Evolutionary conservation across 306 rosid species (phyloP).

Genomic region (Psophocarpus tetragonolobus): DNA sequence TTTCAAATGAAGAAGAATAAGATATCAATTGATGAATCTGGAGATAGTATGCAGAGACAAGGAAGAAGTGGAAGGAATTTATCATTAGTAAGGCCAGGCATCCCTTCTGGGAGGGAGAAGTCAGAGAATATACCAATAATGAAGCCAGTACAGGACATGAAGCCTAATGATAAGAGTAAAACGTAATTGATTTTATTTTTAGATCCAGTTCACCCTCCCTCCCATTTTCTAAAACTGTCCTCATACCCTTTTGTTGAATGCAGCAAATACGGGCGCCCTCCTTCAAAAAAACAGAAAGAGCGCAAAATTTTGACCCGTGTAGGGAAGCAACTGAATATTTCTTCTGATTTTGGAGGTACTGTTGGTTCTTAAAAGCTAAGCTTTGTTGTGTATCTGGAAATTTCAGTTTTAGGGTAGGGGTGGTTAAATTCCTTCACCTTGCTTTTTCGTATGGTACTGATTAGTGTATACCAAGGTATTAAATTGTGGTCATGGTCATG

Average conservation of each 20-base stretch:
- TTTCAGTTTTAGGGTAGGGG: neutral
- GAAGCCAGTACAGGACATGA: slow-evolving; percentile 59
- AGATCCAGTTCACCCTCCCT: slow-evolving; percentile 12
- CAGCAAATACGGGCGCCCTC: slow-evolving; percentile 87
- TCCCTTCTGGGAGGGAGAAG: slow-evolving; percentile 64
- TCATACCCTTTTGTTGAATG: slow-evolving; percentile 34
- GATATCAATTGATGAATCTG: slow-evolving; percentile 55
- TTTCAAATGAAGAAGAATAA: slow-evolving; percentile 64
- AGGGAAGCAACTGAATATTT: slow-evolving; percentile 51
- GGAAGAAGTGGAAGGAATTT: slow-evolving; percentile 82
- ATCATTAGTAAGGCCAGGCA: slow-evolving; percentile 51
- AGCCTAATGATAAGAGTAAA: slow-evolving; percentile 64
- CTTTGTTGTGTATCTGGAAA: slow-evolving; percentile 6
- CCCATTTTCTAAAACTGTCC: neutral
- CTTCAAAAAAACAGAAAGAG: slow-evolving; percentile 81
- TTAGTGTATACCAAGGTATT: too few species aligned
- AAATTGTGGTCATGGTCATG: too few species aligned
- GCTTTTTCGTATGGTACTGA: neutral
- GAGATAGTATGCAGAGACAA: slow-evolving; percentile 63
- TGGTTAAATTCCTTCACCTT: slow-evolving; percentile 3
- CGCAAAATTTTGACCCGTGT: slow-evolving; percentile 63
- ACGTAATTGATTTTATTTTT: slow-evolving; percentile 47
- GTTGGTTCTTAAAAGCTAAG: slow-evolving; percentile 14
- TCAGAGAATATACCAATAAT: slow-evolving; percentile 46
- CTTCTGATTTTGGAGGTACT: slow-evolving; percentile 77